Percentiles rank a stretch among this genome's conserved stretches.
Conservation (phyloP, 768 basidiomycete genomes). For the Mycena capillaripes region DNA sequence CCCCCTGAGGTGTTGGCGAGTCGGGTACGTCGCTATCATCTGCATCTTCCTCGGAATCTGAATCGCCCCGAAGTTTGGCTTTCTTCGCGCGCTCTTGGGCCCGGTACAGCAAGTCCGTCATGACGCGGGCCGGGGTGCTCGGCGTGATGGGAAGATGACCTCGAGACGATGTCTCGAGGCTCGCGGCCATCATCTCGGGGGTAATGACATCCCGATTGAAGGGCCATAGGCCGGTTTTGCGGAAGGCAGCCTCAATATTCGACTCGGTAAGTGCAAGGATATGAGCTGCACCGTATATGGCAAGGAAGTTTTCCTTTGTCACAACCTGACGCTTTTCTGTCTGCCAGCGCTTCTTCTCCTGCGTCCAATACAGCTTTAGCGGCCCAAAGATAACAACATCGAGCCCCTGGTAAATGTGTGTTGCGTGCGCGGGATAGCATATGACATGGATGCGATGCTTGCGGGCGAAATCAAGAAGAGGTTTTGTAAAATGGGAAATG, state of each 20-base stretch:
- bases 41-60: not conserved
- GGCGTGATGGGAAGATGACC: not conserved
- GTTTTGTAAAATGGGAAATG: not conserved
- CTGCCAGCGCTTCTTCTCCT: not conserved
- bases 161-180: not conserved
- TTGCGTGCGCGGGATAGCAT: not conserved
- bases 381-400: not conserved
- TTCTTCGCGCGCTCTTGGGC: not conserved
- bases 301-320: not conserved
- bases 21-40: not conserved
- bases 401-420: not conserved
- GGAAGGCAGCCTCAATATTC: not conserved
- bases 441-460: not conserved
- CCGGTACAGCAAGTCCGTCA: not conserved
- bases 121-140: not conserved
- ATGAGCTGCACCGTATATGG: not conserved
- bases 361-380: not conserved
- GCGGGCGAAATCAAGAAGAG: not conserved
- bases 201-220: constrained; percentile 33
- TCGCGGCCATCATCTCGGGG: not conserved
- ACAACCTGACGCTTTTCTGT: not conserved
- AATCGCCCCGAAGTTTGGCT: not conserved
- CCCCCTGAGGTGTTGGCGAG: not conserved
- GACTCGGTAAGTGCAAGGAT: not conserved
- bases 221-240: not conserved